A percentile compares a stretch with the other conserved stretches of the same genome.
These are phyloP conservation scores for Myriangium duriaei DNA, from an alignment of 2,329 filamentous ascomycete genomes.

Conservation along the genomic window DNA sequence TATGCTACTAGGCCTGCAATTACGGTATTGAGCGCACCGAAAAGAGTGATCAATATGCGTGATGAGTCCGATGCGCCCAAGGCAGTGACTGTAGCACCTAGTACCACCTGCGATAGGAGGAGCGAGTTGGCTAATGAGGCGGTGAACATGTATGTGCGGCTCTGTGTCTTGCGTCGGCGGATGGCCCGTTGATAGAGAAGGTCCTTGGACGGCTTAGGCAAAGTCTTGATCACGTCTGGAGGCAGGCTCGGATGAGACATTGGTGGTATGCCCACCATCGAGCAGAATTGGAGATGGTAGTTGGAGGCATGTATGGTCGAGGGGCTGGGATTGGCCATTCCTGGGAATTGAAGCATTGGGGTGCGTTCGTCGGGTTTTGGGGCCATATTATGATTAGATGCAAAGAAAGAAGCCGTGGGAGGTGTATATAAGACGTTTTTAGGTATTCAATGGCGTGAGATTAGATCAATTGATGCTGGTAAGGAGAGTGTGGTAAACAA, in stretches of 20 bases:
- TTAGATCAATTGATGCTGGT: no score
- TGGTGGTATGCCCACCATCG: constrained; percentile 25
- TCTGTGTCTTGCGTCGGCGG: constrained; percentile 21
- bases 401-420: no score
- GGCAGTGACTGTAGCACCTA: constrained; percentile 28
- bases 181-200: constrained; percentile 26
- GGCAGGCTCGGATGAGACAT: constrained; percentile 18
- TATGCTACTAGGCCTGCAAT: constrained; percentile 30
- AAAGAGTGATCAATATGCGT: constrained; percentile 27
- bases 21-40: constrained; percentile 29
- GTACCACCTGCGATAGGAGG: constrained; percentile 27
- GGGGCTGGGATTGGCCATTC: constrained; percentile 2
- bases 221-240: background rate
- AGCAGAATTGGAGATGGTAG: constrained; percentile 26
- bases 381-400: no score
- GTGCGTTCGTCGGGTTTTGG: constrained; percentile 15
- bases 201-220: constrained; percentile 17
- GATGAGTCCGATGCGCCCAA: constrained; percentile 25
- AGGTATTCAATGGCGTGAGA: no score
- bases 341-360: constrained; percentile 19
- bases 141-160: constrained; percentile 24
- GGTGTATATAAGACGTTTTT: no score
- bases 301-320: constrained; percentile 8
- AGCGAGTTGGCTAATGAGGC: constrained; percentile 26
- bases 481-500: no score